Conservation (phyloP, 768 basidiomycete genomes). For the Suillus luteus region DNA sequence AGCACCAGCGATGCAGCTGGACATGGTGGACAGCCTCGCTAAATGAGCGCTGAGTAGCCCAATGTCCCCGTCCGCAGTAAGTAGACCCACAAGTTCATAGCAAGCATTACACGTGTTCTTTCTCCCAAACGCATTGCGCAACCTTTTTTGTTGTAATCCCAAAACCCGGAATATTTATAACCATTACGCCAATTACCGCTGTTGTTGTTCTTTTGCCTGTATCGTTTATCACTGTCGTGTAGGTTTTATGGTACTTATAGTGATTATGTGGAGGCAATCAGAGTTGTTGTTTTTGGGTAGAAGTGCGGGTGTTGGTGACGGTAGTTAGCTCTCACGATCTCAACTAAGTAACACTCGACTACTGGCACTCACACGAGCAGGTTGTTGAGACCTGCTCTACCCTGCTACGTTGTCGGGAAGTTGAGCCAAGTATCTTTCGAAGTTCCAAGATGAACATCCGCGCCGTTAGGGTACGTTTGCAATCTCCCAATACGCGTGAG, state of each 20-base stretch:
- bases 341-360: not conserved
- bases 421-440: not conserved
- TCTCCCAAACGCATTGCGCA: not conserved
- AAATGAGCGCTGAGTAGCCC: conserved; percentile 15
- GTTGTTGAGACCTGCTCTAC: not conserved
- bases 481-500: not conserved
- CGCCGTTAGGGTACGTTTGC: conserved; percentile 27
- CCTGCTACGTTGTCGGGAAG: conserved; percentile 5
- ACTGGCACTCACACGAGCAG: not conserved
- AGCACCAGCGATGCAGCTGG: conserved; percentile 25
- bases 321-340: conserved; percentile 2
- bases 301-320: not conserved
- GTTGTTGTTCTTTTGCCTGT: conserved; percentile 9
- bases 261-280: conserved; percentile 2
- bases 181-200: not conserved
- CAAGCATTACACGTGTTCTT: conserved; percentile 1
- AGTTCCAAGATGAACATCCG: conserved; percentile 31
- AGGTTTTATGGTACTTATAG: conserved; percentile 8
- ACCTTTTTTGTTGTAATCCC: conserved; percentile 4
- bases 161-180: conserved; percentile 11
- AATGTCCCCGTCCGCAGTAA: not conserved
- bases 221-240: conserved; percentile 6
- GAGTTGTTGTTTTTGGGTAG: conserved; percentile 6
- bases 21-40: conserved; percentile 25
- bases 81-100: conserved; percentile 5